Evolutionary conservation across 176 grass and related monocot species (phyloP), one percentile per base, ranked within the genome.

Genomic region (Aechmea fasciata): DNA sequence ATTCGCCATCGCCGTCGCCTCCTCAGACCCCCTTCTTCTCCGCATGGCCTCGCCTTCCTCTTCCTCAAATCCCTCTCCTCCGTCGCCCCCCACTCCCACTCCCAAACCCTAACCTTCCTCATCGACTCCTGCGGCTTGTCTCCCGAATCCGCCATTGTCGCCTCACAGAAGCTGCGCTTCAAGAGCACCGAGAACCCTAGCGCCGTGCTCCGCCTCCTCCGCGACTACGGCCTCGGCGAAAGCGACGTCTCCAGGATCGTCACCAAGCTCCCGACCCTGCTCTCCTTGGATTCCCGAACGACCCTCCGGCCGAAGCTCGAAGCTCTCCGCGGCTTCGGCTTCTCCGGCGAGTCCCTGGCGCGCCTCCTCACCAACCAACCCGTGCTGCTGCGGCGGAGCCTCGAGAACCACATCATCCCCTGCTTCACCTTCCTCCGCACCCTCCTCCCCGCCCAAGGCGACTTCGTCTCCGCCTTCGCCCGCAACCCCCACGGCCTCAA

Each of bases 231-330:
- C n/a, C 82, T 87, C 74, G 49, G 63, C 71, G 70, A 81, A 13
- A 55, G 51, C 5, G 48, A 79, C 23, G 25, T 91, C 13, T 54
- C 77, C 7, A 7, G 25, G 25, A 57, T 66, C 19, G 15, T 77
- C 41, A 11, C 64, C 24, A 29, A 69, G 69, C 22, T 7, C 10
- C 71, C 77, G 50, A 0, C 11, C 50, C 0, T 87, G 23, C 80
- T 87, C 9, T 2, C 1, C 49, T 14, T 23, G 14, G 59, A 78
- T 2, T 59, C 77, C 9, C 63, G 71, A 13, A 55, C 14, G 15
- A 77, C 69, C 49, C 9, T 91, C 47, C 71, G 69, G 1, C 76
- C 76, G 55, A 87, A 91, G 70, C 72, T 91, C 49, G 84, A 87
- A 9, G 61, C 78, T 24, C 68, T 87, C 33, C 62, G 14, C 47